Evolutionary conservation across 2,329 filamentous ascomycete species (phyloP), one percentile per base, ranked within the genome.

Genomic region (Pseudopyricularia cyperi): DNA sequence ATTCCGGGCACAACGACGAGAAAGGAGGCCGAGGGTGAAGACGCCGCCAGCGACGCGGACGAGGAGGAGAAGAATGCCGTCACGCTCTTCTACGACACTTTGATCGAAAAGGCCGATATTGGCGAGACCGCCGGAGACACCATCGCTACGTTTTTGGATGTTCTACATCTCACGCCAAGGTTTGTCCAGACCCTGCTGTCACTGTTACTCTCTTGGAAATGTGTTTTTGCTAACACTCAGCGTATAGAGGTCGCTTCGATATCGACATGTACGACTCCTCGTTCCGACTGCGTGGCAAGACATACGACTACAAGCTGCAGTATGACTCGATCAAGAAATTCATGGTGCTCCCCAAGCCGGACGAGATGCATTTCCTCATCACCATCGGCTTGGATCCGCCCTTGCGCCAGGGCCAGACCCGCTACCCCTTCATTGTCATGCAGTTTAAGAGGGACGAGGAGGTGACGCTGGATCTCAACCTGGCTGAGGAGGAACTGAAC

Each of bases 261-360:
- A 95, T 98, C 71, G 93, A 98, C 68, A 95, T 98, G 86, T 98
- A 98, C 77, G 93, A 97, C 68, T 85, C 82, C 15, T 97, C 93
- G 2, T 97, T 98, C 78, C 86, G 93, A 56, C 79, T 98, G 56
- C 91, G 93, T 58, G 93, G 93, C 63, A 98, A 98, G 73, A 98
- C 93, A 24, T 98, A 98, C 74, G 94, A 98, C 73, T 98, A 98
- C 81, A 98, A 98, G 79, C 97, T 98, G 58, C 89, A 96, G 67
- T 98, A 96, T 70, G 88, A 96, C 53, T 82, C 85, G 49, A 89
- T 97, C 71, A 98, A 98, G 76, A 97, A 97, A 68, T 97, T 97
- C 66, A 96, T 98, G 83, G 80, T 97, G 30, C 81, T 98, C 6
- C 93, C 93, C 48, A 98, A 98, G 72, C 93, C 93, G n/a, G 93